Evolutionary conservation across 1,284 basidiomycete species (phyloP).

Genomic region (Blastosporella zonata): DNA sequence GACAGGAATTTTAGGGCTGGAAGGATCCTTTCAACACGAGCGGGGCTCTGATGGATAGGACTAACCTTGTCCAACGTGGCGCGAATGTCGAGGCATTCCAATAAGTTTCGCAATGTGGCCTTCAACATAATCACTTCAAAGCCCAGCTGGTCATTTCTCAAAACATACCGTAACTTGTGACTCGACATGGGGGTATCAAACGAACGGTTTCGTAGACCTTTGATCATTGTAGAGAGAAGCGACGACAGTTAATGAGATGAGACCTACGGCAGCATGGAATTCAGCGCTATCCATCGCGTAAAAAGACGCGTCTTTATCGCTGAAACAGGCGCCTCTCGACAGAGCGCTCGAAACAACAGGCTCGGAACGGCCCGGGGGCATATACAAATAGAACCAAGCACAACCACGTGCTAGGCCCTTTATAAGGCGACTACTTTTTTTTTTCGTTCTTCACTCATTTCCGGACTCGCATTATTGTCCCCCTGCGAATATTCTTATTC

Average conservation of each 20-base stretch:
- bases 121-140: constrained; percentile 24
- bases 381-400: constrained; percentile 11
- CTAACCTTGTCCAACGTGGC: constrained; percentile 84
- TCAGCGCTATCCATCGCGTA: constrained; percentile 56
- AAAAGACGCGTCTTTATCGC: background rate
- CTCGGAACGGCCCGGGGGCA: background rate
- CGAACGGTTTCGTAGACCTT: constrained; percentile 71
- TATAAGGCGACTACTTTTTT: constrained; percentile 10
- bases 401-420: constrained; percentile 9
- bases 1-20: constrained; percentile 69
- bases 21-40: background rate
- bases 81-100: constrained; percentile 78
- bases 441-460: constrained; percentile 40
- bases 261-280: constrained; percentile 58
- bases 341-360: background rate
- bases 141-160: background rate
- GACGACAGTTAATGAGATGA: background rate
- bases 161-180: constrained; percentile 65
- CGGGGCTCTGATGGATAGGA: constrained; percentile 14
- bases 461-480: constrained; percentile 53
- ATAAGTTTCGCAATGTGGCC: constrained; percentile 83
- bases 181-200: constrained; percentile 57
- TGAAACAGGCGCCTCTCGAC: no score
- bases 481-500: constrained; percentile 37
- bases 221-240: background rate